Conservation (phyloP, 345 rosid genomes). For the Syzygium oleosum region DNA sequence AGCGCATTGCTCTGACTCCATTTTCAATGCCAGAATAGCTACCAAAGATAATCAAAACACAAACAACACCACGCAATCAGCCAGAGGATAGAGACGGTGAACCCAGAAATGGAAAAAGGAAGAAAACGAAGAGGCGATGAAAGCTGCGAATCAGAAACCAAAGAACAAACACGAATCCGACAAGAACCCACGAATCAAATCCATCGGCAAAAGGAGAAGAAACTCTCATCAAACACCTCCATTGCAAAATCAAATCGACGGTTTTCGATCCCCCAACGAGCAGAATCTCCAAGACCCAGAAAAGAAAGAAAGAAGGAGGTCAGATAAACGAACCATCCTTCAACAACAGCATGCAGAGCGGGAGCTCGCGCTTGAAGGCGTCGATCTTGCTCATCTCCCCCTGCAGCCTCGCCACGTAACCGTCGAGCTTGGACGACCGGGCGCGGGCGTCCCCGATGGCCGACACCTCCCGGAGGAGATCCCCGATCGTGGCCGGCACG, state of each 20-base stretch:
- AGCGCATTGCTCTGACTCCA: constrained; percentile 38
- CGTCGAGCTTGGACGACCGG: constrained; percentile 37
- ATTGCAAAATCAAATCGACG: background rate
- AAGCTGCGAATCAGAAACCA: background rate
- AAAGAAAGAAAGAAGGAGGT: background rate
- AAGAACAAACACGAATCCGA: background rate
- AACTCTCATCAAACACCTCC: background rate
- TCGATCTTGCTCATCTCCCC: constrained; percentile 85
- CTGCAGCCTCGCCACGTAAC: constrained; percentile 47
- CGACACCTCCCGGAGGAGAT: constrained; percentile 37
- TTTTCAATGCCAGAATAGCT: constrained; percentile 57
- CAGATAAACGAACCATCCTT: constrained; percentile 50
- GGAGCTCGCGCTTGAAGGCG: constrained; percentile 76
- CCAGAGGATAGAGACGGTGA: background rate
- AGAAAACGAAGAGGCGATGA: background rate
- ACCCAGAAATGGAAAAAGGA: background rate
- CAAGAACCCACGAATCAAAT: background rate
- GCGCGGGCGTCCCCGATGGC: constrained; percentile 32
- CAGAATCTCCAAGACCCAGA: background rate
- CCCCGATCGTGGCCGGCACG: constrained; percentile 43
- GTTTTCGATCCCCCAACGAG: background rate
- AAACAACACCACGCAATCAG: background rate
- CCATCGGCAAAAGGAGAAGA: background rate
- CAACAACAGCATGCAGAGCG: constrained; percentile 69
- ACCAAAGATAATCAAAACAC: constrained; percentile 12